Base-by-base conservation (phyloP, 257 asterid genomes). In the Linaria vulgaris region DNA sequence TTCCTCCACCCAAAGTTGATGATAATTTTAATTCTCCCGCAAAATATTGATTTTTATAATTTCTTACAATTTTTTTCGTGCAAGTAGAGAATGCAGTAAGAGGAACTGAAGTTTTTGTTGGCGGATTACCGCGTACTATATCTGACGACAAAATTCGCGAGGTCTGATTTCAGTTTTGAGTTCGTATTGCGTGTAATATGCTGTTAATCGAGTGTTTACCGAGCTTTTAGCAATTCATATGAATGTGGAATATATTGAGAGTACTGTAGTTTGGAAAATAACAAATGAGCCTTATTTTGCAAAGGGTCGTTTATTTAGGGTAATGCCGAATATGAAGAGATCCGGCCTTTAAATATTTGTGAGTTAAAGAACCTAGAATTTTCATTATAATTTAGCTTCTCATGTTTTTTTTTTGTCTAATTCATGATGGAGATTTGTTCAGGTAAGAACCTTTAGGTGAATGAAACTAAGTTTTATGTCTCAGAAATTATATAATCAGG, bases 41-140 rank as follows among this genome's bases (percentile, higher is more conserved):
- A 38, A 49, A 9, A 14, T 27, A 6, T 27, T 27, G 3, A 27
- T 2, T 49, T 11, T 38, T 22, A 46, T 22, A 8, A 14, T 55
- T 19, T 17, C 50, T 23, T 57, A 49, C 39, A 25, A 44, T 47
- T 54, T 61, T 27, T 45, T 63, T 34, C 25, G 49, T 56, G 37
- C 47, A 38, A 63, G 76, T 52, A 69, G 83, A 37, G 41, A 47
- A 74, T 70, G 80, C 70, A 24, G 63, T 62, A 31, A 77, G 70
- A 76, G 91, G 96, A 55, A 55, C 85, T 16, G 98, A 91, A 69
- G 91, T 91, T 21, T 91, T 88, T 45, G 85, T 91, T 74, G 98
- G 96, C 49, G 98, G 98, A 61, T 78, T 91, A 79, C 74, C 95
- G 44, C 73, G 64, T 21, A 84, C 77, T 38, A 39, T 78, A 19